Percentiles rank a stretch among this genome's conserved stretches.
These are phyloP conservation scores for Pseudocercospora macadamiae DNA, from an alignment of 2,329 filamentous ascomycete genomes.

Conservation along the genomic window DNA sequence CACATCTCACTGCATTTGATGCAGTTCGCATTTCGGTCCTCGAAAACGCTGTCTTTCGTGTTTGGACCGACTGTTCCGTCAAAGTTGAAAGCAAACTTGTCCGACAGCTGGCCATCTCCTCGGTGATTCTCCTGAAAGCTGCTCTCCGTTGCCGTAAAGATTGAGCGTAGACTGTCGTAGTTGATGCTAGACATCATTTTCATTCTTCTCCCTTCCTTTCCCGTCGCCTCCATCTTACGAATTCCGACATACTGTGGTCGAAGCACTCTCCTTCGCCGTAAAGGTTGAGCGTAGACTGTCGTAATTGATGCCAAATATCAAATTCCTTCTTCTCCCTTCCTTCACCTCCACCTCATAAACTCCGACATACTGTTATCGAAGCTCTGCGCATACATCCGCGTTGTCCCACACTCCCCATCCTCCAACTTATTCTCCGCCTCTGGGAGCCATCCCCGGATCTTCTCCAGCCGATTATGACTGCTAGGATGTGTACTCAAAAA, in stretches of 20 bases:
- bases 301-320: background rate
- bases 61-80: too few species aligned
- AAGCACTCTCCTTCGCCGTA: too few species aligned
- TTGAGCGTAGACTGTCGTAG: background rate
- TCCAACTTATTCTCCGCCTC: slow-evolving; percentile 45
- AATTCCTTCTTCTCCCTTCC: background rate
- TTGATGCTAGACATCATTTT: background rate
- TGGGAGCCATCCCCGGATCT: slow-evolving; percentile 63
- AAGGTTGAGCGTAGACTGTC: slow-evolving; percentile 1
- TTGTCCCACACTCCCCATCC: slow-evolving; percentile 29
- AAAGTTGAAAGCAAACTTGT: too few species aligned
- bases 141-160: too few species aligned
- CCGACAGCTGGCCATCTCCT: too few species aligned
- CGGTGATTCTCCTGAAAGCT: too few species aligned
- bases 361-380: background rate
- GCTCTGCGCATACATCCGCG: slow-evolving; percentile 20
- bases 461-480: slow-evolving; percentile 65
- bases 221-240: background rate
- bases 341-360: background rate
- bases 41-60: too few species aligned
- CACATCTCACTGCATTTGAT: too few species aligned
- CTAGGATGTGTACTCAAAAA: slow-evolving; percentile 78
- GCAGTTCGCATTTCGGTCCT: too few species aligned
- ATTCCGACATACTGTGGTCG: background rate
- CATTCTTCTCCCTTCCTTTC: background rate